A percentile compares a stretch with the other conserved stretches of the same genome.
These are phyloP conservation scores for Penicillium salamii DNA, from an alignment of 495 filamentous ascomycete species.

Conservation along the genomic window DNA sequence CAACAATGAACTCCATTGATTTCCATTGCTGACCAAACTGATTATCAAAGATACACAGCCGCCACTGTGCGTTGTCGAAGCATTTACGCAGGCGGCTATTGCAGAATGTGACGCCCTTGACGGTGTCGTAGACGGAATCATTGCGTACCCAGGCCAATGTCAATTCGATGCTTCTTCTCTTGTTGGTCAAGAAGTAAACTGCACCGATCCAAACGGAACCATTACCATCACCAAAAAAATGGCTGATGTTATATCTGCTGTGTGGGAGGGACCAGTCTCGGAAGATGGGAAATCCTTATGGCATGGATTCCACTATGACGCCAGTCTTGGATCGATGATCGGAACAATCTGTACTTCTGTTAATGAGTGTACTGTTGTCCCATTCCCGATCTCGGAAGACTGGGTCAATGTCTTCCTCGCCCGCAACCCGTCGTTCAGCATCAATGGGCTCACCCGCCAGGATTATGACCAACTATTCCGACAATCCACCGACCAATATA, in stretches of 20 bases:
- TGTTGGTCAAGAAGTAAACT: conserved; percentile 44
- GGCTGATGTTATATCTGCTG: conserved; percentile 15
- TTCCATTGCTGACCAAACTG: neutral
- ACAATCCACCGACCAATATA: too few relatives aligned
- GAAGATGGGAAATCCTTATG: conserved; percentile 21
- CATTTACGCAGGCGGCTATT: conserved; percentile 40
- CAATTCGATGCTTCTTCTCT: conserved; percentile 46
- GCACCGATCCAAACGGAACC: conserved; percentile 18
- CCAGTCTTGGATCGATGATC: neutral
- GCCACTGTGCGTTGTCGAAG: conserved; percentile 43
- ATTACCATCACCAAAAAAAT: conserved; percentile 14
- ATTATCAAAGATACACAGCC: conserved; percentile 19
- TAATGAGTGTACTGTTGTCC: neutral
- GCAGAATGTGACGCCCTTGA: conserved; percentile 50
- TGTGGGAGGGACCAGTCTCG: conserved; percentile 24
- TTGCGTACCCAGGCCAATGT: conserved; percentile 53
- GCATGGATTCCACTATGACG: conserved; percentile 25
- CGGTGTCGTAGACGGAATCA: conserved; percentile 56
- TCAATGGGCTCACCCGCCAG: conserved; percentile 14
- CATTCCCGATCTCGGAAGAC: conserved; percentile 17
- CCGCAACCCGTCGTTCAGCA: conserved; percentile 34
- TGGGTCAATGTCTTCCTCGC: conserved; percentile 44
- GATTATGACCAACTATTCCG: too few relatives aligned
- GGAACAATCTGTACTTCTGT: too few relatives aligned
- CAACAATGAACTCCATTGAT: neutral